Evolutionary conservation across 805 yeast genomes (phyloP), one percentile per base, ranked within the genome.

Genomic region (Ogataea salicorniae): DNA sequence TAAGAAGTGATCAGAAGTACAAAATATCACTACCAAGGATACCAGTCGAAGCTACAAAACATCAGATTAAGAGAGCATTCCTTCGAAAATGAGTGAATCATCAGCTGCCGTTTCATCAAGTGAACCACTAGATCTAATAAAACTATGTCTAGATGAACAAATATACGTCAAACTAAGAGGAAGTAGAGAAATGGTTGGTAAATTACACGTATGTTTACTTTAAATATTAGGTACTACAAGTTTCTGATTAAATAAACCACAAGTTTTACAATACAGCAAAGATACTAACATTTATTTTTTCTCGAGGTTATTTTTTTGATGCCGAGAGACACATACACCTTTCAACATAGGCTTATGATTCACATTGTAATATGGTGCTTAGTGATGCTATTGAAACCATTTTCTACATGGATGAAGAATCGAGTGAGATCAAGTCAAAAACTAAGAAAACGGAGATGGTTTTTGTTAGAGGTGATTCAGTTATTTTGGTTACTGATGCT

Each of bases 391-490:
- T 76, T 46, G 99, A 94, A 63, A 87, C 86, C 1, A 81, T 91
- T 36, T 87, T 79, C 63, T 72, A 73, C 36, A 59, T 82, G 15
- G 76, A 73, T 33, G 81, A 75, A 5, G 78, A 74, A 4, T 77
- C 69, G 4, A 62, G 66, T 31, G 75, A 74, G 41, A 54, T 72
- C 46, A 63, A 70, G 63, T 66, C 78, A 9, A 65, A 59, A 17
- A 73, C 74, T 20, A 85, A 82, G 60, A 75, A 76, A 52, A 77
- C 89, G 16, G 96, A 88, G 47, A 87, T 94, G 90, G 82, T 94
- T 39, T 92, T 92, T 69, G 91, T 94, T 15, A 83, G 99, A 71
- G 99, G 99, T n/a, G 99, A 94, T 68, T 83, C 95, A 3, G 98
- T 94, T 39, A 88, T 95, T 43, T 75, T 91, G 56, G 83, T 94